Evolutionary conservation across 176 grass and related monocot species (phyloP).

Genomic region (Elaeis guineensis): DNA sequence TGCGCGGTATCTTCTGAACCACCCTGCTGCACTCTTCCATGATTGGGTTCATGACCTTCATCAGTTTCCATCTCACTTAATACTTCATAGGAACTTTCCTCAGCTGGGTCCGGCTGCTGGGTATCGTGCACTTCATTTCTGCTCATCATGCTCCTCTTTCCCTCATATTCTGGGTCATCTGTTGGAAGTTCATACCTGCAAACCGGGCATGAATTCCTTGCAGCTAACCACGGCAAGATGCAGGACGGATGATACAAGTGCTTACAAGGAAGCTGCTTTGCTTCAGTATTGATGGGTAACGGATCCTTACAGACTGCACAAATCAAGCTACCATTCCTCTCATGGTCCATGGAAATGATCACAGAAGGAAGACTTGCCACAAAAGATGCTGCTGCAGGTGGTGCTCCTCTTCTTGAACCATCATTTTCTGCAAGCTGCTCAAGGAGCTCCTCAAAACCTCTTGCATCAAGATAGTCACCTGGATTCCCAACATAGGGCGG

Average conservation of each 20-base stretch:
- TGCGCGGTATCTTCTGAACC: conserved; percentile 14
- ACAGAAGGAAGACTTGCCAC: conserved; percentile 45
- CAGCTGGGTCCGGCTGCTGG: not conserved
- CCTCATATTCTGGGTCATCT: conserved; percentile 62
- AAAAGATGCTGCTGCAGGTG: conserved; percentile 47
- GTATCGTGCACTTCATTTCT: conserved; percentile 15
- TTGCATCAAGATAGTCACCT: conserved; percentile 69
- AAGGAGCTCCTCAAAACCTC: conserved; percentile 60
- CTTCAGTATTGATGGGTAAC: conserved; percentile 33
- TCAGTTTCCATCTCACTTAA: conserved; percentile 36
- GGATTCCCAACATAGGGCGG: conserved; percentile 40
- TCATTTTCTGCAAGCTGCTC: conserved; percentile 67
- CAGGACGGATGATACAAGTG: conserved; percentile 77
- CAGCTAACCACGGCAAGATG: conserved; percentile 73
- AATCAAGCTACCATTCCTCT: conserved; percentile 42
- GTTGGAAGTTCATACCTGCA: conserved; percentile 78
- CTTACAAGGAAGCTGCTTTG: conserved; percentile 62
- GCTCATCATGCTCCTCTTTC: conserved; percentile 29
- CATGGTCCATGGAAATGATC: conserved; percentile 42
- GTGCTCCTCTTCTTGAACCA: conserved; percentile 57
- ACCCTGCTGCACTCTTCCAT: conserved; percentile 12
- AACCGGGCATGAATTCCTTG: conserved; percentile 84
- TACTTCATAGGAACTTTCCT: conserved; percentile 29
- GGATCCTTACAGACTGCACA: conserved; percentile 85
- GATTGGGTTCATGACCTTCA: conserved; percentile 2